A percentile compares a stretch with the other conserved stretches of the same genome.
phyloP scores from a whole-genome alignment of 2,329 filamentous ascomycete species.

The Botrytis byssoidea region DNA sequence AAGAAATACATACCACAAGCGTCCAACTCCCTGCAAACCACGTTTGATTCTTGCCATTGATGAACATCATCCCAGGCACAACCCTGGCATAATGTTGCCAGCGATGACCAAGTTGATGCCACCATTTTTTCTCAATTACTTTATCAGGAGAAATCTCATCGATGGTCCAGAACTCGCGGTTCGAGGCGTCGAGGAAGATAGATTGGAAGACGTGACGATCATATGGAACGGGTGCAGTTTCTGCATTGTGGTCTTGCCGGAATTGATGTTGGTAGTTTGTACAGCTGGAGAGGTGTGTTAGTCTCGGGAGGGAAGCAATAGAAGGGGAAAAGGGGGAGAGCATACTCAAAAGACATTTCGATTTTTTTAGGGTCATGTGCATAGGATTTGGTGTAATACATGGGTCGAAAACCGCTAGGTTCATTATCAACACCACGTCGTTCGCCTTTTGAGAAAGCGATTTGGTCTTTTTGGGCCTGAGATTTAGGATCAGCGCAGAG shows the following conservation, averaged over 20 bases:
- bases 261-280: conserved; percentile 75
- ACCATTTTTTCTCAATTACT: conserved; percentile 63
- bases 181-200: conserved; percentile 61
- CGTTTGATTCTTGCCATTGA: conserved; percentile 64
- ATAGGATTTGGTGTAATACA: conserved; percentile 66
- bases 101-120: conserved; percentile 59
- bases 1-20: conserved; percentile 30
- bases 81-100: conserved; percentile 64
- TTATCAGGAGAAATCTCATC: conserved; percentile 58
- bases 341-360: conserved; percentile 66
- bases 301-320: background rate
- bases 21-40: conserved; percentile 38
- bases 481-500: conserved; percentile 51
- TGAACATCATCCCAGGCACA: conserved; percentile 70
- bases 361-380: conserved; percentile 54
- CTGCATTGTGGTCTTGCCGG: conserved; percentile 40
- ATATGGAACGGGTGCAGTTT: background rate
- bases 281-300: conserved; percentile 42
- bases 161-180: conserved; percentile 57
- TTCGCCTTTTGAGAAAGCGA: conserved; percentile 45
- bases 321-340: background rate
- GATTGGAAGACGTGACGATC: conserved; percentile 44
- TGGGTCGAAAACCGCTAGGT: conserved; percentile 55
- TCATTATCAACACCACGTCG: conserved; percentile 54
- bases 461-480: conserved; percentile 42